Evolutionary conservation across 441 rosid genomes (phyloP), one percentile per base, ranked within the genome.

Genomic region (Erysimum pusillum): DNA sequence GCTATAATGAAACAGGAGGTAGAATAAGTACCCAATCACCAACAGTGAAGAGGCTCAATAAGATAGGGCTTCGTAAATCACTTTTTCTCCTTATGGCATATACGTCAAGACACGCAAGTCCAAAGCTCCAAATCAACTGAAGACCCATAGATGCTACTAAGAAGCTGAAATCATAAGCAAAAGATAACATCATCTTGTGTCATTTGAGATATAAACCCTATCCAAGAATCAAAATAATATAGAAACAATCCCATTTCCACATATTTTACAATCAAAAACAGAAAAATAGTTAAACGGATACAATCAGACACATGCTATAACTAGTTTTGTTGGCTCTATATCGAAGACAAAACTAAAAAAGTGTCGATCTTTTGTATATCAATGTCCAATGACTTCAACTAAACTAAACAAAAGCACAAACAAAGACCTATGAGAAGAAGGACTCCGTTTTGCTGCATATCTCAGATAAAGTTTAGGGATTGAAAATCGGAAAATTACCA

Each of bases 111-210:
- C 79, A 74, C 3, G 82, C 82, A 32, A 79, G 82, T 70, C 79
- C 82, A 64, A 74, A 69, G 73, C 83, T 79, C 83, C 83, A 79
- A 4, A 79, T 25, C 69, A 75, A 7, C 51, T 79, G 79, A 32
- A 79, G 73, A 58, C 83, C 79, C 83, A 79, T 79, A 0, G 83
- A 75, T 49, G 80, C 83, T 7, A 79, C 76, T 66, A 79, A 75
- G 63, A 75, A 79, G 69, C 83, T 79, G 76, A 49, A 68, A 58
- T 17, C 67, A 57, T 15, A 45, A 31, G 3, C 41, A 49, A 31
- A 15, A 49, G 5, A 3, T 12, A 57, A 45, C 58, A 74, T 44
- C 44, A 42, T 3, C 5, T 48, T 17, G 12, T 12, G 7, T 4
- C 42, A 31, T 44, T 31, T 34, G 32, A 65, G 18, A 51, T 44